Conservation (phyloP, 2,329 filamentous ascomycete genomes). For the Fusarium brevicatenulatum region DNA sequence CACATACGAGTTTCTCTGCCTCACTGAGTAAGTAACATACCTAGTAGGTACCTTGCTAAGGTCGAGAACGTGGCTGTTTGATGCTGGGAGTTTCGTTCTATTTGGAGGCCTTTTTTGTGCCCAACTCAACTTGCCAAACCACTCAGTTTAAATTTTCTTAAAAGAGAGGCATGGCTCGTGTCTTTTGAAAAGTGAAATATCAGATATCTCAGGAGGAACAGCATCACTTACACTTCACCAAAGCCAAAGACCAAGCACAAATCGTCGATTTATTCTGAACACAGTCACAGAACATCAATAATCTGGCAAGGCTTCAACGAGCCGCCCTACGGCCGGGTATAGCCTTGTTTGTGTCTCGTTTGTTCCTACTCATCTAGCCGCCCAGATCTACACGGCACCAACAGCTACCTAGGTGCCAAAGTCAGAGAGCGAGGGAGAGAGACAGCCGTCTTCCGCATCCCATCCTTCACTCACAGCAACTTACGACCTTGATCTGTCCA, state of each 20-base stretch:
- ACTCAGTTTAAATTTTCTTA: neutral
- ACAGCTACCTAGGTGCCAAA: neutral
- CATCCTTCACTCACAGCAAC: neutral
- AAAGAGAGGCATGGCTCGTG: neutral
- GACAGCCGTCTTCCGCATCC: neutral
- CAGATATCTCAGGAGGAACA: neutral
- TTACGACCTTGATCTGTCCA: neutral
- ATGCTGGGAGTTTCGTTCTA: neutral
- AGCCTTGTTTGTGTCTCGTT: neutral
- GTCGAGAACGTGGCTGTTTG: neutral
- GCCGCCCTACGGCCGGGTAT: neutral
- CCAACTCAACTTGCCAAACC: neutral
- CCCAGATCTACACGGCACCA: conserved; percentile 5
- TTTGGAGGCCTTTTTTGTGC: neutral
- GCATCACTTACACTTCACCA: neutral
- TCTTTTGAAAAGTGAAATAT: neutral
- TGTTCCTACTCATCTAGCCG: neutral
- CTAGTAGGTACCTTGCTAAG: neutral
- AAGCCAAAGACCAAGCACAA: neutral
- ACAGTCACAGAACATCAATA: neutral
- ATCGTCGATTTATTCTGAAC: neutral
- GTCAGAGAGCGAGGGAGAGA: neutral
- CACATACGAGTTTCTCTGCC: neutral
- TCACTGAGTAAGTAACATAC: neutral
- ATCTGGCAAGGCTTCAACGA: neutral